Evolutionary conservation across 2,329 filamentous ascomycete genomes (phyloP).

Genomic region (Incumbomyces delicatus): DNA sequence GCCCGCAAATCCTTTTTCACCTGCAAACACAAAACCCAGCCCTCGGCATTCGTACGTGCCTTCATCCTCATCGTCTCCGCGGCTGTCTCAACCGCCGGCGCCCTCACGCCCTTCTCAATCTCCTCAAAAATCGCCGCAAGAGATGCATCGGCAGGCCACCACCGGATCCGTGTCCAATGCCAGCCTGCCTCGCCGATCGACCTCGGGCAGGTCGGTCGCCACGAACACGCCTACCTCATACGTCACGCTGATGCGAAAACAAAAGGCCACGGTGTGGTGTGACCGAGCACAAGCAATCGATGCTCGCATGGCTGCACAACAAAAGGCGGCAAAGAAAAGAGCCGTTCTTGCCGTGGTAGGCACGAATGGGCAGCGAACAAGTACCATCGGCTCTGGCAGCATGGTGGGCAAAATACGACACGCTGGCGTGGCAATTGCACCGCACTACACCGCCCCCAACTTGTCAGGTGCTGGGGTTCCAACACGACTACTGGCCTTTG

Average conservation of each 20-base stretch:
- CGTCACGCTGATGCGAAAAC: constrained; percentile 88
- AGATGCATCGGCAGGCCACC: constrained; percentile 19
- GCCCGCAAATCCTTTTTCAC: constrained; percentile 7
- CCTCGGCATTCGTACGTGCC: constrained; percentile 1
- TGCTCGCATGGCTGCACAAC: constrained; percentile 69
- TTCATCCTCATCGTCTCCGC: constrained; percentile 4
- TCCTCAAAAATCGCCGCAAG: constrained; percentile 10
- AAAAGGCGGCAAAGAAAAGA: constrained; percentile 76
- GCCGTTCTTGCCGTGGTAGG: constrained; percentile 69
- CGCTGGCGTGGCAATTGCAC: constrained; percentile 68
- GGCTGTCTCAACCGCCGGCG: constrained; percentile 6
- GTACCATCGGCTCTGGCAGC: constrained; percentile 49
- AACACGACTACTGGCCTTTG: constrained; percentile 84
- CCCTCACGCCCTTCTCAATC: constrained; percentile 18
- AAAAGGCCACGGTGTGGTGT: constrained; percentile 98
- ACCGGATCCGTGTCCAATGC: constrained; percentile 13
- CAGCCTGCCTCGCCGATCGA: constrained; percentile 20
- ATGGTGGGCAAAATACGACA: constrained; percentile 72
- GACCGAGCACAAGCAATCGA: constrained; percentile 90
- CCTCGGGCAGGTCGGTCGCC: constrained; percentile 18
- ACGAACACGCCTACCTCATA: constrained; percentile 43
- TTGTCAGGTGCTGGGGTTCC: constrained; percentile 71
- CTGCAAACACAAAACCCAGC: neutral
- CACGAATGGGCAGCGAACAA: constrained; percentile 41
- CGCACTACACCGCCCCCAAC: constrained; percentile 71